Evolutionary conservation across 106 monocot species (phyloP), one percentile per base, ranked within the genome.

Genomic region (Ottelia alismoides): DNA sequence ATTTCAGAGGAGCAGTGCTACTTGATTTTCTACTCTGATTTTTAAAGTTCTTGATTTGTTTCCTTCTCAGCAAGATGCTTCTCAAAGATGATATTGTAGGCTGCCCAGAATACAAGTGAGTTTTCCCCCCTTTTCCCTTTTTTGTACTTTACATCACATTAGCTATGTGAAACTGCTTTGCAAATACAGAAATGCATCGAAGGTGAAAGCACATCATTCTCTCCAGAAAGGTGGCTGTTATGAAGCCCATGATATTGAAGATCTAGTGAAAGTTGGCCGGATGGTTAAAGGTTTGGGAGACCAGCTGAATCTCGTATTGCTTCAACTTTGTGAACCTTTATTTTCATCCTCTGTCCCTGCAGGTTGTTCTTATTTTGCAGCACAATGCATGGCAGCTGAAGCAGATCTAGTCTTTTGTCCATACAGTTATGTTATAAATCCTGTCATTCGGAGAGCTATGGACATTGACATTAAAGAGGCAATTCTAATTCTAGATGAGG

Each of bases 351-450:
- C 52, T 62, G 51, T 55, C 22, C 56, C 46, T 84, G 57, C 53
- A 99, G 98, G 98, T 21, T 99, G 98, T 58, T 62, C 98, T 22
- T 99, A 99, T 75, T 99, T 86, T 83, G 98, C 90, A 30, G 72
- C 98, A 58, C 98, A 80, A 61, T 59, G 66, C 10, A 49, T 99
- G 71, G 98, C 98, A 27, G 74, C 45, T 12, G 90, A 90, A 47
- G 98, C 90, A 23, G 76, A 86, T 55, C 25, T 99, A 49, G 82
- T 99, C 57, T 99, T 99, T 52, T 90, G 88, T 52, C 98, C 98
- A 40, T 99, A 99, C 53, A 99, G 63, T 62, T 99, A 99, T 57
- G 67, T 99, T 10, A 73, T 90, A 70, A 90, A 76, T 71, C 98
- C 98, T 56, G 72, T 83, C 64, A 85, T 99, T 69, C 80, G 90